These are phyloP conservation scores for Aspergillus fructus DNA, from an alignment of 2,329 filamentous ascomycete species.

Conservation along the genomic window DNA sequence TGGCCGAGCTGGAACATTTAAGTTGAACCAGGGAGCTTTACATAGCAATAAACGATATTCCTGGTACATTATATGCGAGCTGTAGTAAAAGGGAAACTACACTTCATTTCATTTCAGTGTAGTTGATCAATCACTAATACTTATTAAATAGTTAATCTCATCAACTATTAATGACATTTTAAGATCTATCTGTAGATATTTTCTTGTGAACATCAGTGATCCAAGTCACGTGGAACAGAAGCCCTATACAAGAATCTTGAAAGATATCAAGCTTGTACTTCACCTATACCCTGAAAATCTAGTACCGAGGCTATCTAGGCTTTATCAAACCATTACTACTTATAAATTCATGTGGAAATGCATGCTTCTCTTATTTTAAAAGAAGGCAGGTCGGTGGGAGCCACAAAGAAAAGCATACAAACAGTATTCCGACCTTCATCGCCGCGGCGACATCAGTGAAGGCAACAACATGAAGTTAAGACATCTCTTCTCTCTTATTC, in stretches of 20 bases:
- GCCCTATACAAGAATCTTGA: constrained; percentile 11
- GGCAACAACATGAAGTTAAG: neutral
- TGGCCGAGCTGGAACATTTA: too few relatives aligned
- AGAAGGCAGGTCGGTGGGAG: neutral
- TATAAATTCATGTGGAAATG: too few relatives aligned
- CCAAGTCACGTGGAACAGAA: constrained; percentile 10
- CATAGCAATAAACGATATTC: too few relatives aligned
- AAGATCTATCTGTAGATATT: neutral
- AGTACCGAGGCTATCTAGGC: neutral
- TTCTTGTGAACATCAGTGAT: neutral
- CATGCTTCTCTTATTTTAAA: neutral
- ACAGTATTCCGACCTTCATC: neutral
- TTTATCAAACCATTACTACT: too few relatives aligned
- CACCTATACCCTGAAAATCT: neutral
- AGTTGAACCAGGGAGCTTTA: too few relatives aligned
- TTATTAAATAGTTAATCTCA: too few relatives aligned
- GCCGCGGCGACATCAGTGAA: constrained; percentile 3
- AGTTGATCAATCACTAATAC: too few relatives aligned
- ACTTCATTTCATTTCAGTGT: too few relatives aligned
- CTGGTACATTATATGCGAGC: too few relatives aligned
- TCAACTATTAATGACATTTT: too few relatives aligned
- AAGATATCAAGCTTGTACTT: neutral
- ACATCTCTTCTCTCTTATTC: neutral
- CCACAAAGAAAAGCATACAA: neutral
- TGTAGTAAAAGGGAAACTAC: too few relatives aligned